Evolutionary conservation across 495 filamentous ascomycete genomes (phyloP).

Genomic region (Penicillium nucicola): DNA sequence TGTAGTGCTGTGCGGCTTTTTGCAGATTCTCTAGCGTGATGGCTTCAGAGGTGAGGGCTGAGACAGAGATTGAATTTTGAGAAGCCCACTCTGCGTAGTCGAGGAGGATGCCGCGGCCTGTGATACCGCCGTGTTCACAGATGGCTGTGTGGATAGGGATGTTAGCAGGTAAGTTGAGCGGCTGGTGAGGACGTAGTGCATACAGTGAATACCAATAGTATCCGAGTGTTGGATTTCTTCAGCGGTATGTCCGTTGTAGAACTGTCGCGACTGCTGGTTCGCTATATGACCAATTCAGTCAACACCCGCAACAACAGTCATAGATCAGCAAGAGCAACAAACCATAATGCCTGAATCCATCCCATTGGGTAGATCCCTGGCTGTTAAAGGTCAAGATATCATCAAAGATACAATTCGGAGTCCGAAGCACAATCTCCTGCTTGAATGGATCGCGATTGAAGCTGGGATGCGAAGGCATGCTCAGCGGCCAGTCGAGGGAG

Average conservation of each 20-base stretch:
- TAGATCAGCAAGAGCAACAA: background rate
- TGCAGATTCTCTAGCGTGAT: constrained; percentile 36
- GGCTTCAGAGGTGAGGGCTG: constrained; percentile 26
- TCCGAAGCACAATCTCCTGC: constrained; percentile 34
- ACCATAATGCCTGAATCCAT: constrained; percentile 51
- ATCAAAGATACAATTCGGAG: constrained; percentile 45
- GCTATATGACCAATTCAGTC: constrained; percentile 11
- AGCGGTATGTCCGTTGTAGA: constrained; percentile 59
- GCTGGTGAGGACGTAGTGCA: background rate
- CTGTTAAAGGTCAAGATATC: constrained; percentile 56
- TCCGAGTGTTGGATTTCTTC: constrained; percentile 50
- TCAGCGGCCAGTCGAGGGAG: constrained; percentile 46
- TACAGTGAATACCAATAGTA: constrained; percentile 37
- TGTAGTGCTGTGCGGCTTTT: constrained; percentile 27
- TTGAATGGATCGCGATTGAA: constrained; percentile 35
- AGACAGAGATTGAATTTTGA: constrained; percentile 23
- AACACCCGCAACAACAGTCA: background rate
- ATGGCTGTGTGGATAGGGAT: constrained; percentile 15
- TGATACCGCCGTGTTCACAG: constrained; percentile 32
- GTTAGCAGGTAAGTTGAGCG: background rate
- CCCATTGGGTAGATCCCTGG: constrained; percentile 43
- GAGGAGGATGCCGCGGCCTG: constrained; percentile 50
- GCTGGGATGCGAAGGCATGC: constrained; percentile 30
- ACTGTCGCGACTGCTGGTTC: constrained; percentile 47
- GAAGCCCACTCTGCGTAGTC: constrained; percentile 49